Percentiles rank a stretch among this genome's conserved stretches.
Conservation (phyloP, 192 early-diverging fungal species). For the Rhizoclosmatium sp. region DNA sequence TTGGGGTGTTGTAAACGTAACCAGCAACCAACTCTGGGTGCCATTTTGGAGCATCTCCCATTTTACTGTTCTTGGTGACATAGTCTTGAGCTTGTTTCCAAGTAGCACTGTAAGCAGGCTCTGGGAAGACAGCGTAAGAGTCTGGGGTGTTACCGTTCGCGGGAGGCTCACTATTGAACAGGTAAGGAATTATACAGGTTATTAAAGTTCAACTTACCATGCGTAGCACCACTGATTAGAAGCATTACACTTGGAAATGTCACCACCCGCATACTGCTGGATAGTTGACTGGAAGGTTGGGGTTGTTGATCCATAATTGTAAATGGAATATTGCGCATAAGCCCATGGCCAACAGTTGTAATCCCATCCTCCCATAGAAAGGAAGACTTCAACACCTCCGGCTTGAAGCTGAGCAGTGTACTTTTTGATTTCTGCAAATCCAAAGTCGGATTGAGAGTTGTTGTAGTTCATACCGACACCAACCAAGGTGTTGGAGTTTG, state of each 20-base stretch:
- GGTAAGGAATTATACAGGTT: too few relatives aligned
- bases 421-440: slow-evolving; percentile 31
- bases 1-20: not conserved
- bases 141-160: slow-evolving; percentile 21
- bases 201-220: not conserved
- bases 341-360: slow-evolving; percentile 27
- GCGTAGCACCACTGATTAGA: slow-evolving; percentile 17
- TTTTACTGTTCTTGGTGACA: slow-evolving; percentile 17
- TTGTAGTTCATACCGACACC: slow-evolving; percentile 28
- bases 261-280: slow-evolving; percentile 17
- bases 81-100: slow-evolving; percentile 30
- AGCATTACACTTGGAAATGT: slow-evolving; percentile 17
- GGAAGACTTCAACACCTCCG: slow-evolving; percentile 27
- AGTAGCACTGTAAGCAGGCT: slow-evolving; percentile 22
- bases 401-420: slow-evolving; percentile 17
- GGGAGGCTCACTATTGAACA: slow-evolving; percentile 2
- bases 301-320: slow-evolving; percentile 20
- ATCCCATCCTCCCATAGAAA: slow-evolving; percentile 35
- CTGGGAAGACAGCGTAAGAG: slow-evolving; percentile 23
- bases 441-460: slow-evolving; percentile 23
- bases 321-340: slow-evolving; percentile 15
- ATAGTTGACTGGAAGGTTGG: slow-evolving; percentile 29
- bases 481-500: slow-evolving; percentile 13
- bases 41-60: slow-evolving; percentile 7
- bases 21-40: slow-evolving; percentile 25